These are phyloP conservation scores for Olyra latifolia DNA, from an alignment of 176 grass and related monocot species.

Conservation along the genomic window DNA sequence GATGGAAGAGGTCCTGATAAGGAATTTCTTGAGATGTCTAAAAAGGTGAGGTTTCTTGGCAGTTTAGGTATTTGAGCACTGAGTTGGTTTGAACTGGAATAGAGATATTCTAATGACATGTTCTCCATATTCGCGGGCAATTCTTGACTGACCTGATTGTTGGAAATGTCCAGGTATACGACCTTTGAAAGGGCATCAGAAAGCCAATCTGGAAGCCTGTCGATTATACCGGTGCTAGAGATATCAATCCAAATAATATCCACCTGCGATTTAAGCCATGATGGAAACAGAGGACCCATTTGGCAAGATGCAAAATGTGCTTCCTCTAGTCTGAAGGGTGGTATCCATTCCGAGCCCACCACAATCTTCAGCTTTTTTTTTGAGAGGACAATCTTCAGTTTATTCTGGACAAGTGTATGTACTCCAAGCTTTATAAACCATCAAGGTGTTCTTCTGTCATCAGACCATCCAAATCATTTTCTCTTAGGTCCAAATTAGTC, in stretches of 20 bases:
- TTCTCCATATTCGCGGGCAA: too few species aligned
- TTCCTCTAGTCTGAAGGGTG: background rate
- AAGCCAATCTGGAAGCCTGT: too few species aligned
- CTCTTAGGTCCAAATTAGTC: background rate
- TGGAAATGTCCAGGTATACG: background rate
- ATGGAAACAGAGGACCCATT: slow-evolving; percentile 27
- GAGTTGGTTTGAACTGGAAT: background rate
- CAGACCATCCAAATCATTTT: background rate
- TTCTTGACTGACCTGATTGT: slow-evolving; percentile 40
- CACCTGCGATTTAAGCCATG: slow-evolving; percentile 27
- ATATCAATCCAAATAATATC: too few species aligned
- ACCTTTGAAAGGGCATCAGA: background rate
- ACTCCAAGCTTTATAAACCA: background rate
- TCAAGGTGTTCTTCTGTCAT: slow-evolving; percentile 12
- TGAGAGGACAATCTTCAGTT: too few species aligned
- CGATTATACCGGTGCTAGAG: too few species aligned
- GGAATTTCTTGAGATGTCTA: too few species aligned
- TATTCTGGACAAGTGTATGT: background rate
- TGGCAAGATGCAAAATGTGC: background rate
- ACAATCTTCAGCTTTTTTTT: too few species aligned
- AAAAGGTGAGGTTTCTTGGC: too few species aligned
- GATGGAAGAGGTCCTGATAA: too few species aligned
- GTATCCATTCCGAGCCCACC: slow-evolving; percentile 31
- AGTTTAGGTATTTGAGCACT: background rate
- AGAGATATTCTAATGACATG: too few species aligned